These are phyloP conservation scores for Alternaria arbusti DNA, from an alignment of 2,329 filamentous ascomycete species.

Conservation along the genomic window DNA sequence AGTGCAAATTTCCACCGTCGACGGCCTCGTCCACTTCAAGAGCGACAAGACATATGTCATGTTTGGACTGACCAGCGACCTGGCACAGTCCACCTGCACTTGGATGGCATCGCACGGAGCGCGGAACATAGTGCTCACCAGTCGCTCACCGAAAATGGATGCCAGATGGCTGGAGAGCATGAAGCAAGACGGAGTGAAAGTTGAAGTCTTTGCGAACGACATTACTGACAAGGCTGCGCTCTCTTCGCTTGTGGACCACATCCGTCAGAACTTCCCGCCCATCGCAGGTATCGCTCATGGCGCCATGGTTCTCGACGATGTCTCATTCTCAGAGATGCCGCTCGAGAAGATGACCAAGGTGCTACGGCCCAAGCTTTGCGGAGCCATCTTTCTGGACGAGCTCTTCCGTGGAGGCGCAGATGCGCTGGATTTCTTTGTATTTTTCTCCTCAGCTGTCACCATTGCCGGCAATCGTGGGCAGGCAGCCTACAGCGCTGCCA, in stretches of 20 bases:
- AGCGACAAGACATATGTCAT: slow-evolving; percentile 27
- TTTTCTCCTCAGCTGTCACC: slow-evolving; percentile 33
- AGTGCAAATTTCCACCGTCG: not conserved
- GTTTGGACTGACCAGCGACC: slow-evolving; percentile 28
- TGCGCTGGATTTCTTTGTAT: slow-evolving; percentile 34
- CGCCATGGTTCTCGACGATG: slow-evolving; percentile 22
- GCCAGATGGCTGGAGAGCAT: not conserved
- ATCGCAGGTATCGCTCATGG: slow-evolving; percentile 21
- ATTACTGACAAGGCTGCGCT: not conserved
- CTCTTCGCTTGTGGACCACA: not conserved
- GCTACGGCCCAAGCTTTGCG: slow-evolving; percentile 22
- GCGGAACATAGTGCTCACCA: slow-evolving; percentile 18
- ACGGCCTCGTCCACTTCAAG: not conserved
- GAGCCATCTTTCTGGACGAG: slow-evolving; percentile 24
- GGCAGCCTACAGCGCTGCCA: slow-evolving; percentile 55
- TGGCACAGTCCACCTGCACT: slow-evolving; percentile 19
- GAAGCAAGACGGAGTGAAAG: slow-evolving; percentile 2
- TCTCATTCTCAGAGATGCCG: slow-evolving; percentile 16
- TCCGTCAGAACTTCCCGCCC: slow-evolving; percentile 10
- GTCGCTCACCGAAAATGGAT: slow-evolving; percentile 3
- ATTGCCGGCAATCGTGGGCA: slow-evolving; percentile 47
- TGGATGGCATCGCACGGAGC: slow-evolving; percentile 30
- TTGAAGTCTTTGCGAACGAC: slow-evolving; percentile 1
- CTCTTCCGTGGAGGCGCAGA: not conserved
- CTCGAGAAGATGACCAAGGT: slow-evolving; percentile 4